Evolutionary conservation across 192 early-diverging fungal genomes (phyloP).

Genomic region (Coemansia erecta): DNA sequence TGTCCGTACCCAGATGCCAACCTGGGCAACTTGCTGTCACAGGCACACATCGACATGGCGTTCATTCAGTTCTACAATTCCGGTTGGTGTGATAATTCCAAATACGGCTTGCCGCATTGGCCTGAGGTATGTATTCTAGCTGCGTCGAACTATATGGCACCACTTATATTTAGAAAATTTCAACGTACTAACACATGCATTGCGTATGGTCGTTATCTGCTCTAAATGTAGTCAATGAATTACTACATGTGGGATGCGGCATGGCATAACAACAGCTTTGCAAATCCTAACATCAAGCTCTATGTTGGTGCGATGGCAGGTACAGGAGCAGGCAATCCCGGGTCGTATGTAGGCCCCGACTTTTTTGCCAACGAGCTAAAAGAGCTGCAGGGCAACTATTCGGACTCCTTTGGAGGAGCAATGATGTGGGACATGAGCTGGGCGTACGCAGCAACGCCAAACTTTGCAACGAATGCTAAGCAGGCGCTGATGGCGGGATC

Average conservation of each 20-base stretch:
- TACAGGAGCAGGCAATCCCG: conserved; percentile 52
- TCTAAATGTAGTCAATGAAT: conserved; percentile 40
- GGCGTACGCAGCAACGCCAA: conserved; percentile 47
- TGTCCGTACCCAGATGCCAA: conserved; percentile 72
- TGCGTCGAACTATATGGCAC: no score
- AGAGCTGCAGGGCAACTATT: conserved; percentile 34
- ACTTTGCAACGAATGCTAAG: conserved; percentile 46
- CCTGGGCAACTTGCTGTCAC: conserved; percentile 55
- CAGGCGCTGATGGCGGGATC: conserved; percentile 50
- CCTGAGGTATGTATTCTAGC: conserved; percentile 33
- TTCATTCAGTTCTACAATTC: conserved; percentile 82
- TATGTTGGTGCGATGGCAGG: conserved; percentile 59
- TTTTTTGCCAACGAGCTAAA: conserved; percentile 45
- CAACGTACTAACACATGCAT: no score
- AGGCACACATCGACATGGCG: conserved; percentile 64
- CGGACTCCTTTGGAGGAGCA: conserved; percentile 63
- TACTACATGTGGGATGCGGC: conserved; percentile 57
- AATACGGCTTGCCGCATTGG: conserved; percentile 44
- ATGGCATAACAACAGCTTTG: conserved; percentile 58
- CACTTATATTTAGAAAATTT: no score
- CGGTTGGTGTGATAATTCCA: conserved; percentile 59
- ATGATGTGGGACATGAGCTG: conserved; percentile 67
- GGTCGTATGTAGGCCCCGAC: conserved; percentile 44
- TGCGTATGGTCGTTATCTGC: no score
- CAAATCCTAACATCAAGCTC: conserved; percentile 58